A percentile compares a stretch with the other conserved stretches of the same genome.
phyloP scores from a whole-genome alignment of 2,329 filamentous ascomycete genomes.

The Thielaviopsis euricoi region DNA sequence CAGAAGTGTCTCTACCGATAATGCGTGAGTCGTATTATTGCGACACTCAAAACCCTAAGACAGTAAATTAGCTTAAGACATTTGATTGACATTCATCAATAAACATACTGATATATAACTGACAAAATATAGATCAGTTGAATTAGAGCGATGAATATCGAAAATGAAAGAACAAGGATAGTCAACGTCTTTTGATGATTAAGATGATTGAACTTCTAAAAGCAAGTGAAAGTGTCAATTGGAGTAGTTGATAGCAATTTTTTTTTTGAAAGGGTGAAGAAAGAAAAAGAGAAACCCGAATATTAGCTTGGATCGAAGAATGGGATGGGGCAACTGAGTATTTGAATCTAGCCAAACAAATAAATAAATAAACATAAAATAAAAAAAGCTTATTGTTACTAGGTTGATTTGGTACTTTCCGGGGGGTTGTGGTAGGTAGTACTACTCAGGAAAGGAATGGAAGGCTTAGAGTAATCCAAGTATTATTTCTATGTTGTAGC shows the following conservation, averaged over 20 bases:
- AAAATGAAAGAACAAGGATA: neutral
- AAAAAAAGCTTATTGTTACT: neutral
- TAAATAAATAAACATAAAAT: neutral
- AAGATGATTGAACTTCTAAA: neutral
- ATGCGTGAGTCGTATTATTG: neutral
- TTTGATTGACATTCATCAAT: neutral
- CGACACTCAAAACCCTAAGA: neutral
- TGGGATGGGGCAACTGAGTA: neutral
- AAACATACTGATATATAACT: neutral
- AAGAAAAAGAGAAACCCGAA: conserved; percentile 19
- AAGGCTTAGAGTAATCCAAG: neutral
- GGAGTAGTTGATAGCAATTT: neutral
- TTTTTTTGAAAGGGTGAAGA: conserved; percentile 11
- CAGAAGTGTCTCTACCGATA: neutral
- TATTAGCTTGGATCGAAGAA: neutral
- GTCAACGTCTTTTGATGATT: neutral
- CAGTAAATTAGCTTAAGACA: neutral
- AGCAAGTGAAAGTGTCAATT: neutral
- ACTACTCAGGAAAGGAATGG: too few relatives aligned
- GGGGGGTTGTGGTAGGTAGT: too few relatives aligned
- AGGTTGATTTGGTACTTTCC: too few relatives aligned
- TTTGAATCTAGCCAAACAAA: neutral
- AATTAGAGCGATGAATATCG: neutral
- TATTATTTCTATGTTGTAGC: neutral
- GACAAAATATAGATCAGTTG: neutral